Evolutionary conservation across 805 yeast species (phyloP), one percentile per base, ranked within the genome.

Genomic region (Candida insectorum): DNA sequence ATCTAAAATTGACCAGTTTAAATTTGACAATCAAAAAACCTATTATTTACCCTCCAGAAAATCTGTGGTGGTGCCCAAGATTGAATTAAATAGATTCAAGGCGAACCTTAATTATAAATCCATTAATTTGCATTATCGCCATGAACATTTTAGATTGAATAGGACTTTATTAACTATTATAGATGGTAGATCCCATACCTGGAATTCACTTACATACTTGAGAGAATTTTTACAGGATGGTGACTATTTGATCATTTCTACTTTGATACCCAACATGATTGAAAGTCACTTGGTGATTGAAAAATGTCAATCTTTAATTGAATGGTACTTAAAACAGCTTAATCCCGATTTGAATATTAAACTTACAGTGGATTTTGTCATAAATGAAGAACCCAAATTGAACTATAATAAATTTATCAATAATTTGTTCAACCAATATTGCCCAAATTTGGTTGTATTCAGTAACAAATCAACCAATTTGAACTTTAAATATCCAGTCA

Each of bases 91-190:
- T 28, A 36, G 58, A 56, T 40, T 69, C 52, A 30, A 56, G n/a
- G 39, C 44, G 2, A 25, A 28, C 10, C 24, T 59, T 41, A 64
- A 65, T 42, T 63, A 65, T 45, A 52, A 56, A n/a, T 49, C 61
- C 18, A 51, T 62, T 21, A 59, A 69, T 40, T 49, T 72, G 24
- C 68, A 71, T n/a, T 66, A 60, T 30, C 67, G 65, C 41, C 78
- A 73, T 49, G 44, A 57, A 12, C 53, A 58, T 19, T 43, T 39
- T 29, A 44, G 45, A 16, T 24, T 24, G 13, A 16, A 26, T 17
- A 34, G 73, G 10, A 65, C 71, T 8, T 40, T 67, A 15, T 51
- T 67, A 15, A 53, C 65, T 3, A 52, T 62, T 3, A 48, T 66
- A 13, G 56, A 62, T 8, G 73, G 73, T 6, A 51, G 71, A 36